Conservation (phyloP, 257 asterid species). For the Linderniella brevidens region DNA sequence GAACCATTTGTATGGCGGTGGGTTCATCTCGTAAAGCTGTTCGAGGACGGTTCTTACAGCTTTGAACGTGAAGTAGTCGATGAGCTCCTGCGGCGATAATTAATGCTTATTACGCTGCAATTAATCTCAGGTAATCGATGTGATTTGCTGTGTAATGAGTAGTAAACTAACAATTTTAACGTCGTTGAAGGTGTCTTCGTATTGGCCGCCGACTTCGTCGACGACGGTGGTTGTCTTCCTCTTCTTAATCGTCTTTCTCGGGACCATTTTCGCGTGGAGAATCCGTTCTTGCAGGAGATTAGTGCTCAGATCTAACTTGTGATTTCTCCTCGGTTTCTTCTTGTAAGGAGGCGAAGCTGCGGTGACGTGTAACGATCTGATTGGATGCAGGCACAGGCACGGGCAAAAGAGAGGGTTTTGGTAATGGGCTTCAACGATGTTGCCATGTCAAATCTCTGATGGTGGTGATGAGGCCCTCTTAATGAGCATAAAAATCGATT, state of each 20-base stretch:
- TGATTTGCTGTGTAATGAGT: background rate
- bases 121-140: background rate
- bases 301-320: too few relatives aligned
- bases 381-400: too few relatives aligned
- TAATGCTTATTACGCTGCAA: background rate
- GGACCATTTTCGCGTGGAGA: too few relatives aligned
- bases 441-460: too few relatives aligned
- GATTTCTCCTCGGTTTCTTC: too few relatives aligned
- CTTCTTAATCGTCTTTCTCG: too few relatives aligned
- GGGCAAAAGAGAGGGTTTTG: too few relatives aligned
- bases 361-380: too few relatives aligned
- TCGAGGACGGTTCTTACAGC: background rate
- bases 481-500: background rate
- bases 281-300: too few relatives aligned
- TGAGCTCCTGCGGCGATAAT: background rate
- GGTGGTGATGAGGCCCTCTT: too few relatives aligned
- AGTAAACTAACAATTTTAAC: background rate
- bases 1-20: background rate
- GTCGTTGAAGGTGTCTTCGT: background rate
- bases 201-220: background rate
- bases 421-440: too few relatives aligned
- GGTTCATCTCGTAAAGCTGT: conserved; percentile 1
- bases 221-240: background rate
- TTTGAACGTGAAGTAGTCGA: background rate
- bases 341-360: too few relatives aligned